Base-by-base conservation (phyloP, 106 monocot species). In the Allium cepa region DNA sequence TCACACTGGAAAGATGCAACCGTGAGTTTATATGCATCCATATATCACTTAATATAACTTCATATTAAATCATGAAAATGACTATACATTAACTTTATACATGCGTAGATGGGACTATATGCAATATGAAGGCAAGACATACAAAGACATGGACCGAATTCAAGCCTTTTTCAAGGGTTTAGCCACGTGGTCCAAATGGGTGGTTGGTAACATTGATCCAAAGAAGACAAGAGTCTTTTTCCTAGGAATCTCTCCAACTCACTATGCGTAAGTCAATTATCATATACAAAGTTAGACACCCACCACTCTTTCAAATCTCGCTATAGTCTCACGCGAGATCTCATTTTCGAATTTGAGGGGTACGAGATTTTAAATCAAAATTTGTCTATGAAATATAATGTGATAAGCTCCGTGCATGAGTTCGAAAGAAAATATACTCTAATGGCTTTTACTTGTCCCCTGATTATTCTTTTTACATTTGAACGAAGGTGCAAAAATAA, bases 101-200 rank as follows among this genome's bases (percentile, higher is more conserved):
- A 7, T 77, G 62, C 74, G 4, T 27, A 93, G 94, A 49, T 90
- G 94, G 90, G 87, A 90, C 65, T 90, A 80, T 49, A 59, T 94
- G n/a, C 82, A 84, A 71, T 75, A 84, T 60, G 86, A 78, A 26
- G 68, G 70, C 7, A 11, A 47, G 22, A 46, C 68, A 57, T 69
- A 70, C 56, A 71, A 59, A 49, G 90, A 94, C 73, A 87, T 90
- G 86, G 76, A 94, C 62, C 62, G 94, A 8, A 46, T 80, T 63
- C 71, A 63, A 0, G 94, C 90, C 9, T 82, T 90, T 71, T 77
- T 72, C 58, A 90, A 76, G 67, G 90, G 81, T 22, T 61, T 88
- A 11, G 36, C 47, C 2, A 84, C 88, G 2, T 88, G 88, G 88
- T 75, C 76, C 11, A 73, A 58, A 46, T 88, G 88, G 88, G 88